A percentile compares a stretch with the other conserved stretches of the same genome.
Evolutionary conservation across 148 eudicot genomes (phyloP).

Genomic region (Silene uniflora): DNA sequence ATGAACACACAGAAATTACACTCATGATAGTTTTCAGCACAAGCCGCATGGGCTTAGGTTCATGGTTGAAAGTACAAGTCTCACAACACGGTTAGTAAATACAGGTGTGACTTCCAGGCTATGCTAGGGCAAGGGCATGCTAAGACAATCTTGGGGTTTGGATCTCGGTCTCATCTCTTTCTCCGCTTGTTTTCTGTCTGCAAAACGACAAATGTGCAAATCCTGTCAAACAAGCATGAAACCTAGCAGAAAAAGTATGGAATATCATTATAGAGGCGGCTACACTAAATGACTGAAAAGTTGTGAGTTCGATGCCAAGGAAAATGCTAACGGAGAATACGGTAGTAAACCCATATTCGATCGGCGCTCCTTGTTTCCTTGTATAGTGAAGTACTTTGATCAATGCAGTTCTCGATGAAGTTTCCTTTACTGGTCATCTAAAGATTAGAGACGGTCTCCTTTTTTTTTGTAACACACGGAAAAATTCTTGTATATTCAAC

Average conservation of each 20-base stretch:
- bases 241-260: not conserved
- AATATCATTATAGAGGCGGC: not conserved
- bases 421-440: too few species aligned
- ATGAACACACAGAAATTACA: slow-evolving; percentile 29
- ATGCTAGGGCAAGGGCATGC: slow-evolving; percentile 17
- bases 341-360: not conserved
- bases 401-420: not conserved
- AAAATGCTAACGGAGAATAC: not conserved
- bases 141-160: slow-evolving; percentile 3
- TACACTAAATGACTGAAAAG: too few species aligned
- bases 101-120: slow-evolving; percentile 22
- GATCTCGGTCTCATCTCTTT: slow-evolving; percentile 28
- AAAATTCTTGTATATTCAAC: too few species aligned
- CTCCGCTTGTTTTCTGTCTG: slow-evolving; percentile 42
- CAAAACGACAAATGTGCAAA: not conserved
- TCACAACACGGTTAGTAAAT: slow-evolving; percentile 31
- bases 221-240: not conserved
- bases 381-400: too few species aligned
- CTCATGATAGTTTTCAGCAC: slow-evolving; percentile 29
- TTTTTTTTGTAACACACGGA: too few species aligned
- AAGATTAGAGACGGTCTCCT: too few species aligned
- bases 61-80: slow-evolving; percentile 28
- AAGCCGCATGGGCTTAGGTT: slow-evolving; percentile 2
- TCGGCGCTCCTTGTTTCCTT: too few species aligned
- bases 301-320: not conserved